Evolutionary conservation across 177 flowering plant species (phyloP), one percentile per base, ranked within the genome.

Genomic region (Vitis hybrid): DNA sequence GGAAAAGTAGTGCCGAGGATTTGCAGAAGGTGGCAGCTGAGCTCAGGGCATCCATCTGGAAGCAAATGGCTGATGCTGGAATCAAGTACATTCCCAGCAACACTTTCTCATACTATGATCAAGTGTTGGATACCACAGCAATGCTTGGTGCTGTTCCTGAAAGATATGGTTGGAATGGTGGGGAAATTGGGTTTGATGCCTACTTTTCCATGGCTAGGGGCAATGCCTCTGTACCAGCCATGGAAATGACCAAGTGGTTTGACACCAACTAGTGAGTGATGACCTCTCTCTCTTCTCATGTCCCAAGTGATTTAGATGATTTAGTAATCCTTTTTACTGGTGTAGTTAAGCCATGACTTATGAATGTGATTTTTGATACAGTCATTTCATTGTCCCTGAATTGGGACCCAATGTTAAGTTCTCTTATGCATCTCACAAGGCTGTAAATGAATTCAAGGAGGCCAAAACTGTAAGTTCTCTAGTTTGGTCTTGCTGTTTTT

Each of bases 351-450:
- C 44, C 44, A 38, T 38, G 44, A 38, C 44, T 38, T 38, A 31
- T 18, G 3, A 38, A 19, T 17, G 20, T 20, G 1, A 10, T 9
- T 69, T 24, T 68, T 78, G 18, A 1, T 79, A 60, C 82, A 90
- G 92, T 77, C 95, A 90, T 72, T 90, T 68, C 82, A 88, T 90
- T 82, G 95, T 90, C 38, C 95, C 95, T 61, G 95, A 90, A 66
- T 71, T 90, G 85, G 87, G 90, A 11, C 92, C 95, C 8, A 89
- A 89, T 47, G 80, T 83, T 59, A 82, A 83, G 47, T 90, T 90
- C 79, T 77, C 86, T 8, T 90, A 90, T 78, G 84, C 92, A 6
- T 89, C 92, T 31, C 95, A 87, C 82, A 90, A 90, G 82, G 91
- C 90, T 20, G 91, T 90, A 62, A 52, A 62, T 51, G 93, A 90